Evolutionary conservation across 2,329 filamentous ascomycete genomes (phyloP).

Genomic region (Dothideomycetes sp.): DNA sequence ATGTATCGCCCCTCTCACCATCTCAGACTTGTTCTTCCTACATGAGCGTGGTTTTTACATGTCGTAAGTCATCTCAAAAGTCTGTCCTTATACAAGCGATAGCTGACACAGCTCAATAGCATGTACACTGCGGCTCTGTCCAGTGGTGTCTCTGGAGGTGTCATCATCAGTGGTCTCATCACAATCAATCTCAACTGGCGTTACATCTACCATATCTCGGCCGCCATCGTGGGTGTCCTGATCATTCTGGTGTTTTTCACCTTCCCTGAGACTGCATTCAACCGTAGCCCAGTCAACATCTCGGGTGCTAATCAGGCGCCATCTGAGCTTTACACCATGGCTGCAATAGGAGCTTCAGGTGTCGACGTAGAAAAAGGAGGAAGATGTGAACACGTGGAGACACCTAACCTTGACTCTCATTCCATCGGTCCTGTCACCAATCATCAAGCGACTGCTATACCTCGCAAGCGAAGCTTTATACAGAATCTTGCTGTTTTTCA

Average conservation of each 20-base stretch:
- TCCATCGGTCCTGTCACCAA: neutral
- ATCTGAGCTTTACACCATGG: neutral
- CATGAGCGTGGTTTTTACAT: slow-evolving; percentile 44
- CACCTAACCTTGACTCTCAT: no score
- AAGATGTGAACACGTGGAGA: no score
- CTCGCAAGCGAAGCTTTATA: slow-evolving; percentile 35
- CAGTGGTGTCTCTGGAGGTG: slow-evolving; percentile 18
- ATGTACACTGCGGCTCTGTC: slow-evolving; percentile 18
- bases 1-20: slow-evolving; percentile 36
- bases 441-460: neutral
- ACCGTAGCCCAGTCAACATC: slow-evolving; percentile 7
- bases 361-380: no score
- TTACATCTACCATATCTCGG: slow-evolving; percentile 40
- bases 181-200: slow-evolving; percentile 39
- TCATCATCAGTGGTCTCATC: slow-evolving; percentile 31
- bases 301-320: neutral
- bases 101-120: slow-evolving; percentile 3
- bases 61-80: slow-evolving; percentile 25
- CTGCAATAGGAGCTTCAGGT: no score
- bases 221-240: slow-evolving; percentile 38
- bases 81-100: neutral
- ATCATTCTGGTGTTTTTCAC: slow-evolving; percentile 40
- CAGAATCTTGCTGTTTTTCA: slow-evolving; percentile 40
- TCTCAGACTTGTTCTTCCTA: slow-evolving; percentile 46
- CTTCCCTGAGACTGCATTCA: slow-evolving; percentile 45